Percentiles rank a stretch among this genome's conserved stretches.
These are phyloP conservation scores for Buxus sempervirens DNA, from an alignment of 164 flowering plant genomes.

Conservation along the genomic window DNA sequence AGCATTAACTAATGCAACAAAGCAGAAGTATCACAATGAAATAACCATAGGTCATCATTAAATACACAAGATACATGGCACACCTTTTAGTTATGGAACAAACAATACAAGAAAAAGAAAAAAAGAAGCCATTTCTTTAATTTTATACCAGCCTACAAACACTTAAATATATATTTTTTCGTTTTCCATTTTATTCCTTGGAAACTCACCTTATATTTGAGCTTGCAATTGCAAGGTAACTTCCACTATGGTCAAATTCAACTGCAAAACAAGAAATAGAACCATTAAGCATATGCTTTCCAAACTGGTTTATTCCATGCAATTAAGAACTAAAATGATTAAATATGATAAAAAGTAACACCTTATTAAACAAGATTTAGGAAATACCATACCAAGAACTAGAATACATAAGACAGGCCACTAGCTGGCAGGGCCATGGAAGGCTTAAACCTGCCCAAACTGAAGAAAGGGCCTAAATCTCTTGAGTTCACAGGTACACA, in stretches of 20 bases:
- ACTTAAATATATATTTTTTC: not conserved
- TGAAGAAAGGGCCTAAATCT: too few species aligned
- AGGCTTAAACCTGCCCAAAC: too few species aligned
- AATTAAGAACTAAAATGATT: too few species aligned
- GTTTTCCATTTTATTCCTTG: not conserved
- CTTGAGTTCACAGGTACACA: too few species aligned
- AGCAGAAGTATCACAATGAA: not conserved
- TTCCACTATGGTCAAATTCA: slow-evolving; percentile 94
- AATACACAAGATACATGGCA: not conserved
- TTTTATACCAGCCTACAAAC: not conserved
- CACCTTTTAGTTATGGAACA: not conserved
- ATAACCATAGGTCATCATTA: not conserved
- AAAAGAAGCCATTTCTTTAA: not conserved
- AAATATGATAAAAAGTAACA: too few species aligned
- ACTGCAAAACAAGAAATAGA: slow-evolving; percentile 49
- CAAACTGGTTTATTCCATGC: too few species aligned
- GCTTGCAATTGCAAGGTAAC: slow-evolving; percentile 83
- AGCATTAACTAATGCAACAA: not conserved
- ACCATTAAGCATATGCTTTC: not conserved
- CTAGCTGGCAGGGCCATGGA: too few species aligned
- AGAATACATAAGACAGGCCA: too few species aligned
- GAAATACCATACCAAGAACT: too few species aligned
- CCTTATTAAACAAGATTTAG: too few species aligned
- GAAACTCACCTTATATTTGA: slow-evolving; percentile 78
- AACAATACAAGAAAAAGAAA: too few species aligned